A percentile compares a stretch with the other conserved stretches of the same genome.
phyloP scores from a whole-genome alignment of 2,329 filamentous ascomycete genomes.

The Talaromyces verruculosus region DNA sequence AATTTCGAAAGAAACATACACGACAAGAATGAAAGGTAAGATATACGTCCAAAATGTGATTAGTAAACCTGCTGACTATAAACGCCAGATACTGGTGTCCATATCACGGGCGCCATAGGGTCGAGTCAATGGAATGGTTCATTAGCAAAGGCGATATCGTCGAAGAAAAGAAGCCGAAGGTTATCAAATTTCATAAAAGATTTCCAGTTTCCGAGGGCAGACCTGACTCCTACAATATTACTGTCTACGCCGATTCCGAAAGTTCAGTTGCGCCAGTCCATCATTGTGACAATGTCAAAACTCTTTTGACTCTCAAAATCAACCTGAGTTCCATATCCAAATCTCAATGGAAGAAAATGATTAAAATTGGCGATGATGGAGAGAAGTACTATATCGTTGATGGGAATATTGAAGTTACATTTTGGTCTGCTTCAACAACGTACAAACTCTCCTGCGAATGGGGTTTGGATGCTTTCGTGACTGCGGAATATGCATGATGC shows the following conservation, averaged over 20 bases:
- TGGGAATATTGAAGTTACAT: not conserved
- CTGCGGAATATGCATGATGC: constrained; percentile 3
- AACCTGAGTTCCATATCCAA: not conserved
- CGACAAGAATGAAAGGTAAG: not conserved
- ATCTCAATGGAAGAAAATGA: not conserved
- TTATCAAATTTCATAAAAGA: not conserved
- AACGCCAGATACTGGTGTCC: not conserved
- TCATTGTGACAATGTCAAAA: not conserved
- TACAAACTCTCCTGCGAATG: not conserved
- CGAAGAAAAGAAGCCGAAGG: not conserved
- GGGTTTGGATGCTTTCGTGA: not conserved
- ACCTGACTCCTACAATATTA: not conserved
- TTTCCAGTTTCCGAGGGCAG: not conserved
- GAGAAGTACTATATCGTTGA: not conserved
- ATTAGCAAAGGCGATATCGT: not conserved
- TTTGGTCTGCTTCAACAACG: constrained; percentile 2
- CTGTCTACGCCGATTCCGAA: not conserved
- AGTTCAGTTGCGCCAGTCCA: not conserved
- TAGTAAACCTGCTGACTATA: not conserved
- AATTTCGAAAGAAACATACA: not conserved
- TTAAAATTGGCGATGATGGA: not conserved
- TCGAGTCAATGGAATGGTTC: not conserved
- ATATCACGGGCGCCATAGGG: not conserved
- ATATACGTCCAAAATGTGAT: not conserved
- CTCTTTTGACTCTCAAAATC: not conserved